Conservation (phyloP, 1,284 basidiomycete genomes). For the Dichomitus squalens region DNA sequence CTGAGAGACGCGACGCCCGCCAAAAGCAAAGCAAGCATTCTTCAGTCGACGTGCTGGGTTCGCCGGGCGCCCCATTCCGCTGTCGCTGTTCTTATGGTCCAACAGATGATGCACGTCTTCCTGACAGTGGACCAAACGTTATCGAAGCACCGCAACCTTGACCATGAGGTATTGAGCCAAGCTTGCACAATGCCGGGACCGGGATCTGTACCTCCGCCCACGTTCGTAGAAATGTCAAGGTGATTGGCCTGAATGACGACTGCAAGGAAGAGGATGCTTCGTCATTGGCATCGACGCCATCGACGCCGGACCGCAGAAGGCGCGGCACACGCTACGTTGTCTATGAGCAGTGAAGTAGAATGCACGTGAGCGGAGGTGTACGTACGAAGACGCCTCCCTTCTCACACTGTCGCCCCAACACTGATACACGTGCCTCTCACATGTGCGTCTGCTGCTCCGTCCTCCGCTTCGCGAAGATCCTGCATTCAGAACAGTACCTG, state of each 20-base stretch:
- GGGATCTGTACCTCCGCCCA: too few species aligned
- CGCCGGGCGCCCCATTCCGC: neutral
- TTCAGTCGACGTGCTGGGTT: too few species aligned
- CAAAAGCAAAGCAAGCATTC: constrained; percentile 13
- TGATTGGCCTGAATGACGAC: constrained; percentile 1
- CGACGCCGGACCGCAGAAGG: constrained; percentile 5
- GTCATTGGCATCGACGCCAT: neutral
- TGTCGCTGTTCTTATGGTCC: neutral
- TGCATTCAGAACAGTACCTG: neutral
- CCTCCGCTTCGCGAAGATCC: neutral
- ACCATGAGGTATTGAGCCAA: neutral
- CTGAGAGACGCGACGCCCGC: constrained; percentile 8
- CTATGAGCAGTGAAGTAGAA: neutral
- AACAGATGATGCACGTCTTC: neutral
- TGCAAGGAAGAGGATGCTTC: neutral
- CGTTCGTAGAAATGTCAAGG: neutral
- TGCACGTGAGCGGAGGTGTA: constrained; percentile 7
- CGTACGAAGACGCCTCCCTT: constrained; percentile 1
- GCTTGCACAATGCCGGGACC: neutral
- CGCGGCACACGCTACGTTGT: neutral
- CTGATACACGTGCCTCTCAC: neutral
- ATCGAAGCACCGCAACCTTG: neutral
- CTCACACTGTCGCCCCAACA: constrained; percentile 3
- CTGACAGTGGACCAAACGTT: neutral
- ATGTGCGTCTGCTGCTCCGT: neutral